These are phyloP conservation scores for Haplosporangium sp. DNA, from an alignment of 371 early-diverging fungal species.

Conservation along the genomic window DNA sequence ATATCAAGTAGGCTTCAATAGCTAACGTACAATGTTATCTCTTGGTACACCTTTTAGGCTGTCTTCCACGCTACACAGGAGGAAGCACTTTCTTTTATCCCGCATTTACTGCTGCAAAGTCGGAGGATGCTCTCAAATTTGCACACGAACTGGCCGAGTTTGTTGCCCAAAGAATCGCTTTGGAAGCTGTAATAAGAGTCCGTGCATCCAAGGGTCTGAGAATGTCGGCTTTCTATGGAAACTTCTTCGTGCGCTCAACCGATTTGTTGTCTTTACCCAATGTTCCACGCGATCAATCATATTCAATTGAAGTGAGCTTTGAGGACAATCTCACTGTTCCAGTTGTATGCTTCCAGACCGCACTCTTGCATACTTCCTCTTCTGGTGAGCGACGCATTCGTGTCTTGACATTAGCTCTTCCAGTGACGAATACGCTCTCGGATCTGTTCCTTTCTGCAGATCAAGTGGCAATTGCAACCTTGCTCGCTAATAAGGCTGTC, in stretches of 20 bases:
- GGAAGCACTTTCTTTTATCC: slow-evolving; percentile 97
- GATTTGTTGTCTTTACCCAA: slow-evolving; percentile 95
- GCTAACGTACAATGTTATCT: not conserved
- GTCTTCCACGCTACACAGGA: slow-evolving; percentile 79
- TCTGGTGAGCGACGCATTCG: slow-evolving; percentile 94
- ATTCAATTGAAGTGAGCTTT: slow-evolving; percentile 90
- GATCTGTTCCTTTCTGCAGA: slow-evolving; percentile 90
- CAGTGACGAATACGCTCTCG: slow-evolving; percentile 83
- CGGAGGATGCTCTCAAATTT: slow-evolving; percentile 92
- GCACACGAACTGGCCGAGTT: slow-evolving; percentile 88
- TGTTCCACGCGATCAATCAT: slow-evolving; percentile 94
- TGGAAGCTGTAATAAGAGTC: slow-evolving; percentile 97
- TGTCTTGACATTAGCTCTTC: slow-evolving; percentile 93
- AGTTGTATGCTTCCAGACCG: slow-evolving; percentile 96
- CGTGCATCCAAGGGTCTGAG: slow-evolving; percentile 89
- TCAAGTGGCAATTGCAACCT: slow-evolving; percentile 83
- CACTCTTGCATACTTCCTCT: slow-evolving; percentile 91
- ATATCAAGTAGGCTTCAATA: not conserved
- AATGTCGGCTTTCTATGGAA: slow-evolving; percentile 94
- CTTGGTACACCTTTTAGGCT: slow-evolving; percentile 2
- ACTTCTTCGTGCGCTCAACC: slow-evolving; percentile 96
- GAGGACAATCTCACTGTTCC: slow-evolving; percentile 86
- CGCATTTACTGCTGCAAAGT: slow-evolving; percentile 88
- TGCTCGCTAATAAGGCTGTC: slow-evolving; percentile 90
- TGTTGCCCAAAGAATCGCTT: slow-evolving; percentile 85